phyloP scores from a whole-genome alignment of 768 basidiomycete genomes.

The Serendipita indica region DNA sequence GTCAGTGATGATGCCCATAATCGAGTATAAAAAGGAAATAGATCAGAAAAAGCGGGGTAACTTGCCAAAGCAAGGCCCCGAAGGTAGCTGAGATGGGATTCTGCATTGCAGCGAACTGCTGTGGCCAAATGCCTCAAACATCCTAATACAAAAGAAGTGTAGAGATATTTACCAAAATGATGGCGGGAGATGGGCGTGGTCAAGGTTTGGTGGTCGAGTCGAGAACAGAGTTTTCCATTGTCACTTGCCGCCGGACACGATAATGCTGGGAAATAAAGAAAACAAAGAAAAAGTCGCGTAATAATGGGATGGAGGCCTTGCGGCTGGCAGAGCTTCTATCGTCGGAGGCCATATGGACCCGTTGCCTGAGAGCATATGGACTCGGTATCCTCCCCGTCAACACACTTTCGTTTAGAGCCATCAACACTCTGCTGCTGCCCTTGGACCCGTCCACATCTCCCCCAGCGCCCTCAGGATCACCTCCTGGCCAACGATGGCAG shows the following conservation, averaged over 20 bases:
- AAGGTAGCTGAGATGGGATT: slow-evolving; percentile 9
- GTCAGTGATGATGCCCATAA: neutral
- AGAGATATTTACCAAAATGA: neutral
- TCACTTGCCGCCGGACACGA: neutral
- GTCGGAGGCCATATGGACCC: neutral
- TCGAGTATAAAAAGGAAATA: neutral
- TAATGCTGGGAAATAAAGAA: neutral
- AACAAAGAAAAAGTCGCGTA: neutral
- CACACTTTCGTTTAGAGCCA: neutral
- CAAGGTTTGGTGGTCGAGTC: too few species aligned
- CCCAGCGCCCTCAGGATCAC: too few species aligned
- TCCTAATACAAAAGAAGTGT: neutral
- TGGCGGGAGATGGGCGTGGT: neutral
- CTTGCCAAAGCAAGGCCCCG: slow-evolving; percentile 5
- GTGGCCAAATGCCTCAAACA: slow-evolving; percentile 10
- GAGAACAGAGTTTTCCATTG: neutral
- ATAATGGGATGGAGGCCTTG: neutral
- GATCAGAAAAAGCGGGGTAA: slow-evolving; percentile 3
- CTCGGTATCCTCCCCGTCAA: neutral
- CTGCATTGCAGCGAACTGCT: slow-evolving; percentile 6
- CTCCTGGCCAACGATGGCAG: too few species aligned
- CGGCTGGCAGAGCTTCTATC: neutral
- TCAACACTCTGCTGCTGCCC: too few species aligned
- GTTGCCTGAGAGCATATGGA: neutral
- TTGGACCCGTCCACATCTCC: slow-evolving; percentile 5